Evolutionary conservation across 2,329 filamentous ascomycete genomes (phyloP), one percentile per base, ranked within the genome.

Genomic region (Xylariaceae sp.): DNA sequence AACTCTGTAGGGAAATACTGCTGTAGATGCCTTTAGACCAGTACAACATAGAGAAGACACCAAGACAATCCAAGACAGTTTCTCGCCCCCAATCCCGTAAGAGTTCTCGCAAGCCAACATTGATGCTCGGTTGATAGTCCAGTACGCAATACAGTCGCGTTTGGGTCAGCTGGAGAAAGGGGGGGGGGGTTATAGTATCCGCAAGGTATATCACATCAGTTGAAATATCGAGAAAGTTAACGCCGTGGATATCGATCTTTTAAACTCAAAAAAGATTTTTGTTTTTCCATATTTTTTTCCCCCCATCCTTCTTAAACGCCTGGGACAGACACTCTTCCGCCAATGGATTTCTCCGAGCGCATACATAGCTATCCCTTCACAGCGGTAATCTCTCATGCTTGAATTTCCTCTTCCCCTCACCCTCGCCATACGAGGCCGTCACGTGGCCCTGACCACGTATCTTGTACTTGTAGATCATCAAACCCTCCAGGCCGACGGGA

Each of bases 391-490:
- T 76, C 70, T 86, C 78, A 65, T 86, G 83, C 71, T 81, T 78
- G 69, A 79, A 86, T 4, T 69, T 69, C 66, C 73, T 79, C 73
- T 83, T 76, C 19, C 81, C 80, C 56, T 81, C 77, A 1, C 81
- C 82, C 54, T 82, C 80, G 8, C 83, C 83, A 60, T 96, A 97
- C 52, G 83, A 84, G 0, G 81, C 81, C 27, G 89, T 89, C n/a
- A 85, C 78, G 62, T 99, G 94, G 7, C 91, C 94, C 56, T 82
- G 76, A 0, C 92, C 94, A 39, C 88, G 78, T 60, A 99, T 80
- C 71, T 94, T 84, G 77, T 96, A 99, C 77, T 96, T 96, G 75
- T 99, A 96, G 59, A 97, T 97, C 69, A 90, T 96, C 70, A 99
- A 73, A 0, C 94, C 94, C 68, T 97, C 94, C 50, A 99, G 75